These are phyloP conservation scores for Pyropia haitanensis DNA, from an alignment of 23 red algal genomes.

Conservation along the genomic window DNA sequence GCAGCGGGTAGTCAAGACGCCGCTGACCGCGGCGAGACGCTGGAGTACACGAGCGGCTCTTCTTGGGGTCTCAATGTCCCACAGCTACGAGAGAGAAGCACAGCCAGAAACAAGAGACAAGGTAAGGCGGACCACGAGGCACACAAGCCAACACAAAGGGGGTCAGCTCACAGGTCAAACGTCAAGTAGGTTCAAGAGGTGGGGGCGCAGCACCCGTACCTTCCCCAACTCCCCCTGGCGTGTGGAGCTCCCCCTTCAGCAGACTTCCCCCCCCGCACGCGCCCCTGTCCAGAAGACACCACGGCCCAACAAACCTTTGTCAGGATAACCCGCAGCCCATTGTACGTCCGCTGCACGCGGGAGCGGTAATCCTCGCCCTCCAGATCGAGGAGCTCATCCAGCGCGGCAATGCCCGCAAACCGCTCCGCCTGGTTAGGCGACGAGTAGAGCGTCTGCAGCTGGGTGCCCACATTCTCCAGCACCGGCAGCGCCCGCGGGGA, in stretches of 20 bases:
- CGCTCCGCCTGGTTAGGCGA: slow-evolving; percentile 24
- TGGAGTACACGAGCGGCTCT: slow-evolving; percentile 5
- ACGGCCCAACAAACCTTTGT: slow-evolving; percentile 10
- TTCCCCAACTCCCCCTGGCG: slow-evolving; percentile 7
- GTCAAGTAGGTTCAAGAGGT: slow-evolving; percentile 7
- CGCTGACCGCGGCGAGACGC: slow-evolving; percentile 22
- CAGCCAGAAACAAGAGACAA: neutral
- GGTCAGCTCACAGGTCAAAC: slow-evolving; percentile 23
- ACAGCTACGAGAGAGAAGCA: neutral
- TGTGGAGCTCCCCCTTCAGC: slow-evolving; percentile 17
- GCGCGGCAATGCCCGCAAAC: slow-evolving; percentile 67
- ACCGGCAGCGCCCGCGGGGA: neutral
- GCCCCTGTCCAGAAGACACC: neutral
- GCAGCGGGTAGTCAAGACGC: slow-evolving; percentile 34
- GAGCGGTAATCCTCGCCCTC: slow-evolving; percentile 67
- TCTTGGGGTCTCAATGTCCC: slow-evolving; percentile 22
- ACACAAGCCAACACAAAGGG: slow-evolving; percentile 2
- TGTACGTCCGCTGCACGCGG: slow-evolving; percentile 77
- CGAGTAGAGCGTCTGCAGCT: slow-evolving; percentile 29
- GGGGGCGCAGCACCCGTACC: slow-evolving; percentile 28
- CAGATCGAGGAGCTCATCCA: slow-evolving; percentile 55
- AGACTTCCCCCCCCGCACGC: slow-evolving; percentile 17
- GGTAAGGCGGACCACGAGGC: too few species aligned
- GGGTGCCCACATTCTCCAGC: slow-evolving; percentile 9
- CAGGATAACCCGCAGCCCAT: slow-evolving; percentile 80